These are phyloP conservation scores for Paxillus ammoniavirescens DNA, from an alignment of 768 basidiomycete genomes.

Conservation along the genomic window DNA sequence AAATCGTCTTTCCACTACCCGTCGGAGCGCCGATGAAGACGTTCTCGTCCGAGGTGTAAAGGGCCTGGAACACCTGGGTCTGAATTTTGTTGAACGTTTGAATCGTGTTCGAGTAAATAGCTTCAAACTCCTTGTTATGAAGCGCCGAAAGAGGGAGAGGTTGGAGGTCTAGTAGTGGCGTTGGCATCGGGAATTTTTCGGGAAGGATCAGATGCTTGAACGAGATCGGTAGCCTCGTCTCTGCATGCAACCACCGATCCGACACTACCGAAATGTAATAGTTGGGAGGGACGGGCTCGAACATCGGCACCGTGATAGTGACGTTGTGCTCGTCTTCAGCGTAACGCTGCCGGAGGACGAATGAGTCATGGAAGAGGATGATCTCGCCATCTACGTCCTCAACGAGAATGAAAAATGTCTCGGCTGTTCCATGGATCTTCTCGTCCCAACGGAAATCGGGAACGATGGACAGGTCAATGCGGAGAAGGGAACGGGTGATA, in stretches of 20 bases:
- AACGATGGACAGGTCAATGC: conserved; percentile 89
- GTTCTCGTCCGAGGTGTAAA: conserved; percentile 96
- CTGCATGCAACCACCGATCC: conserved; percentile 93
- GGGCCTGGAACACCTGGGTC: conserved; percentile 97
- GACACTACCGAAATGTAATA: conserved; percentile 96
- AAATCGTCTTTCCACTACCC: conserved; percentile 96
- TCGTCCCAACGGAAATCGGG: conserved; percentile 99
- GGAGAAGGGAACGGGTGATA: conserved; percentile 88
- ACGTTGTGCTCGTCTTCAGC: conserved; percentile 93
- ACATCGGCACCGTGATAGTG: conserved; percentile 94
- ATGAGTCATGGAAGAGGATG: conserved; percentile 92
- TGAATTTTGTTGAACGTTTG: conserved; percentile 97
- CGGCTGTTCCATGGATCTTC: conserved; percentile 83
- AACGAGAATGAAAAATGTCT: conserved; percentile 91
- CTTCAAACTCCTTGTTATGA: conserved; percentile 91
- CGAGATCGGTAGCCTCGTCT: conserved; percentile 91
- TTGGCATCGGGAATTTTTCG: conserved; percentile 93
- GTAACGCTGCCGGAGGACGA: conserved; percentile 88
- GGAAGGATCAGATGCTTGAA: conserved; percentile 98
- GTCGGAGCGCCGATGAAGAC: conserved; percentile 96
- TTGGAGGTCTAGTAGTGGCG: conserved; percentile 91
- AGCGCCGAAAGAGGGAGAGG: conserved; percentile 85
- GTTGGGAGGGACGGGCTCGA: conserved; percentile 96
- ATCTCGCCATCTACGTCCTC: conserved; percentile 98
- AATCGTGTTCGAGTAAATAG: conserved; percentile 77